Conservation (phyloP, 2,329 filamentous ascomycete genomes). For the Chaetomium sp. region DNA sequence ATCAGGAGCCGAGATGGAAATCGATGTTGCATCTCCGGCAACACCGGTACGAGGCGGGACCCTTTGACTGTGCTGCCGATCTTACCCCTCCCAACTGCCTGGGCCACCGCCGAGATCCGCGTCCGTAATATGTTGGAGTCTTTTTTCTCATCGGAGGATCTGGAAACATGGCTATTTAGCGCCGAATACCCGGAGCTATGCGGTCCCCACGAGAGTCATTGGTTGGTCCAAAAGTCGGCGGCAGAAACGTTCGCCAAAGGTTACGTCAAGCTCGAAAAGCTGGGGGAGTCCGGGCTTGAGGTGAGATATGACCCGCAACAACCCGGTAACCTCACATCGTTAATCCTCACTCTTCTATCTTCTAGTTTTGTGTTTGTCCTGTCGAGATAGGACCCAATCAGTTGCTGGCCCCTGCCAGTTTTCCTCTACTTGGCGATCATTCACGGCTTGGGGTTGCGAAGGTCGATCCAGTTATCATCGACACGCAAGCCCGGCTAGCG, state of each 20-base stretch:
- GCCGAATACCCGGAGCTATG: slow-evolving; percentile 9
- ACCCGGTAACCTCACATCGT: not conserved
- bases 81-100: slow-evolving; percentile 21
- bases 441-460: slow-evolving; percentile 23
- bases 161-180: too few relatives aligned
- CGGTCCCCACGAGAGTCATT: slow-evolving; percentile 21
- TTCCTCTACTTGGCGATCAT: slow-evolving; percentile 30
- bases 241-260: slow-evolving; percentile 21
- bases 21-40: slow-evolving; percentile 25
- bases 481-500: slow-evolving; percentile 26
- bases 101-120: slow-evolving; percentile 20
- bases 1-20: slow-evolving; percentile 22
- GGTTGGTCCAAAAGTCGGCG: slow-evolving; percentile 27
- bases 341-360: too few relatives aligned
- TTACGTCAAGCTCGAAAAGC: slow-evolving; percentile 22
- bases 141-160: too few relatives aligned
- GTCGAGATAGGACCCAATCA: too few relatives aligned
- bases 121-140: too few relatives aligned
- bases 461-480: slow-evolving; percentile 28
- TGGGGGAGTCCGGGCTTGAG: slow-evolving; percentile 26
- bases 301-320: slow-evolving; percentile 16
- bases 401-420: slow-evolving; percentile 23
- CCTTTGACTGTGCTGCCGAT: slow-evolving; percentile 22
- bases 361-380: too few relatives aligned
- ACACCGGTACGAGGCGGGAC: slow-evolving; percentile 17